Conservation (phyloP, 768 basidiomycete genomes). For the Panellus pusillus region DNA sequence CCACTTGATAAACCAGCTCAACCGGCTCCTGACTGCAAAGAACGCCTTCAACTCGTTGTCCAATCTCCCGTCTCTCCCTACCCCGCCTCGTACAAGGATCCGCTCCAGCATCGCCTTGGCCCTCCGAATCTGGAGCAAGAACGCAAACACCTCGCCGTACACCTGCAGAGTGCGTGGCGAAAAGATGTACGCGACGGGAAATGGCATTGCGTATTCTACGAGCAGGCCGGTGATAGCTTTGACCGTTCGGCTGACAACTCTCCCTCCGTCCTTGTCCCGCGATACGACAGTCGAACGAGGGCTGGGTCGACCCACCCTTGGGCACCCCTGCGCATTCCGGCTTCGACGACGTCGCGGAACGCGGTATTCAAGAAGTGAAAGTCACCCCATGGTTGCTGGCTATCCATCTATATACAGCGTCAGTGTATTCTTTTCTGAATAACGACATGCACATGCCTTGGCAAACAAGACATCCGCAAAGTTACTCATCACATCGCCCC, state of each 20-base stretch:
- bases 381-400: constrained; percentile 70
- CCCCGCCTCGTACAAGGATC: constrained; percentile 61
- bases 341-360: constrained; percentile 65
- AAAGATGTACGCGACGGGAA: constrained; percentile 80
- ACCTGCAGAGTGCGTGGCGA: constrained; percentile 51
- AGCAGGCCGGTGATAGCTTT: constrained; percentile 64
- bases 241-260: constrained; percentile 52
- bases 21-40: constrained; percentile 71
- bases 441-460: constrained; percentile 46
- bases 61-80: constrained; percentile 30
- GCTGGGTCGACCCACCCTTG: constrained; percentile 63
- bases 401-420: constrained; percentile 59
- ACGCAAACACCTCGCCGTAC: constrained; percentile 69
- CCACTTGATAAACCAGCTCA: no score
- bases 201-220: constrained; percentile 81
- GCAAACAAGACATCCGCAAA: constrained; percentile 74
- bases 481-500: constrained; percentile 75
- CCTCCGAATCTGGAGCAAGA: constrained; percentile 71
- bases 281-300: constrained; percentile 71
- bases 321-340: constrained; percentile 38
- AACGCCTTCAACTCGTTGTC: constrained; percentile 63
- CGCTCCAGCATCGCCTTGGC: constrained; percentile 72
- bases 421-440: neutral
- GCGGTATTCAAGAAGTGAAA: constrained; percentile 83
- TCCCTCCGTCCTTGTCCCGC: constrained; percentile 49